Conservation (phyloP, 2,329 filamentous ascomycete species). For the Nakataea oryzae region DNA sequence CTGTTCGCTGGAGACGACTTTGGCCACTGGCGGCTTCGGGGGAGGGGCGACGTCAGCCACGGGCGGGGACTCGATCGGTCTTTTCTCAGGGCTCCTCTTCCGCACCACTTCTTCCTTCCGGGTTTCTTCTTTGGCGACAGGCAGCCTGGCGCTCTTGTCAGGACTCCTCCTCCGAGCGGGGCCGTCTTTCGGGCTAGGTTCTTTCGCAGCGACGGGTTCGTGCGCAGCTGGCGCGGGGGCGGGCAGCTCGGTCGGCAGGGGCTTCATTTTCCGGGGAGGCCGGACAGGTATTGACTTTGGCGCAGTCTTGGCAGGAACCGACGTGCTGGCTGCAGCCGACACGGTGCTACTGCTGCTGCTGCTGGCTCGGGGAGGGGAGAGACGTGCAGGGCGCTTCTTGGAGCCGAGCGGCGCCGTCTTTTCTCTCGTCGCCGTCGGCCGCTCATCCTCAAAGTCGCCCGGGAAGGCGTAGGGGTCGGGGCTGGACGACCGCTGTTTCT, state of each 20-base stretch:
- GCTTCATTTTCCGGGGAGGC: background rate
- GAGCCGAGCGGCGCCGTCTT: background rate
- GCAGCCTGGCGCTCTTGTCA: background rate
- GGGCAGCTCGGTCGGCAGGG: background rate
- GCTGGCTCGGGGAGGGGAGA: background rate
- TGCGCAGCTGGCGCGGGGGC: too few species aligned
- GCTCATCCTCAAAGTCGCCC: background rate
- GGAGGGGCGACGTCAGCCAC: background rate
- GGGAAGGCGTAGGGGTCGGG: slow-evolving; percentile 1
- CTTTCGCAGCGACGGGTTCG: background rate
- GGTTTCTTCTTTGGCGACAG: background rate
- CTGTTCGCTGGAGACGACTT: background rate
- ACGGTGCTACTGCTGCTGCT: too few species aligned
- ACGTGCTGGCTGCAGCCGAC: background rate
- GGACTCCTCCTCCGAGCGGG: background rate
- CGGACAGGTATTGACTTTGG: background rate
- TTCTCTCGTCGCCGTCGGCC: background rate
- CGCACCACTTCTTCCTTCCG: background rate
- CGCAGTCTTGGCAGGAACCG: background rate
- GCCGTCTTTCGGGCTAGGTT: background rate
- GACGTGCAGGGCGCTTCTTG: background rate
- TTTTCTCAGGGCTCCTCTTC: background rate
- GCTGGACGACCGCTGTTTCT: slow-evolving; percentile 8
- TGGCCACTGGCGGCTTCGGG: background rate
- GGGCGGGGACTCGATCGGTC: background rate